Evolutionary conservation across 2,329 filamentous ascomycete species (phyloP).

Genomic region (Cladosporium cucumerinum): DNA sequence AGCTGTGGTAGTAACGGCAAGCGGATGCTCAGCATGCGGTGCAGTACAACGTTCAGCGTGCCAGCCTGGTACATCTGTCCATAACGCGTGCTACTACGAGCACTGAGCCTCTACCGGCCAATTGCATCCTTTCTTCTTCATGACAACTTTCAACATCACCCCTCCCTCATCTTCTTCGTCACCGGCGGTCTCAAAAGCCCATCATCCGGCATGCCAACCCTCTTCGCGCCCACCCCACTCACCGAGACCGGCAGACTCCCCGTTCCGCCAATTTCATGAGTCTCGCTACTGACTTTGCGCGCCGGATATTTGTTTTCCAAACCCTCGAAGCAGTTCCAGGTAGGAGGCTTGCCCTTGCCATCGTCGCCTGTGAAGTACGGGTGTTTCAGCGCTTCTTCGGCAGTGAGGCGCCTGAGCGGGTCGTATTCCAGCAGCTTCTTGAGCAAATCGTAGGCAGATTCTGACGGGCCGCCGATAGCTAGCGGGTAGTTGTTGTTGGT

Average conservation of each 20-base stretch:
- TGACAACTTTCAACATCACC: conserved; percentile 19
- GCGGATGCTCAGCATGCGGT: background rate
- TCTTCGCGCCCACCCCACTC: conserved; percentile 65
- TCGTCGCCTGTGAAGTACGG: conserved; percentile 66
- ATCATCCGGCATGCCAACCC: conserved; percentile 82
- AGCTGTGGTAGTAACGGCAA: background rate
- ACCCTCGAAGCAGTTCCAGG: conserved; percentile 85
- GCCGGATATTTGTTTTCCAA: conserved; percentile 85
- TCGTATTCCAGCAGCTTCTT: conserved; percentile 87
- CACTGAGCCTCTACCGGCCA: background rate
- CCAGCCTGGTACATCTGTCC: no score
- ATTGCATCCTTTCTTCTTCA: background rate
- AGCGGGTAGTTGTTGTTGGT: conserved; percentile 45
- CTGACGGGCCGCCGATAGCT: conserved; percentile 54
- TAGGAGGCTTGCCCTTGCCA: conserved; percentile 47
- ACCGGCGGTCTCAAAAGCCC: conserved; percentile 54
- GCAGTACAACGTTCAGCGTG: no score
- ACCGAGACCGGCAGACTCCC: conserved; percentile 52
- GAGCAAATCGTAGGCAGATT: conserved; percentile 67
- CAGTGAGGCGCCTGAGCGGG: conserved; percentile 81
- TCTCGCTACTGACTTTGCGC: conserved; percentile 85
- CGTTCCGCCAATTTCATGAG: conserved; percentile 91
- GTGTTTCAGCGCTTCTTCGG: conserved; percentile 82
- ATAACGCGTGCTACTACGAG: background rate
- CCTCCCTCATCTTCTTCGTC: conserved; percentile 52